Base-by-base conservation (phyloP, 805 yeast species). In the Cyberlindnera nakhonratchasimensis region DNA sequence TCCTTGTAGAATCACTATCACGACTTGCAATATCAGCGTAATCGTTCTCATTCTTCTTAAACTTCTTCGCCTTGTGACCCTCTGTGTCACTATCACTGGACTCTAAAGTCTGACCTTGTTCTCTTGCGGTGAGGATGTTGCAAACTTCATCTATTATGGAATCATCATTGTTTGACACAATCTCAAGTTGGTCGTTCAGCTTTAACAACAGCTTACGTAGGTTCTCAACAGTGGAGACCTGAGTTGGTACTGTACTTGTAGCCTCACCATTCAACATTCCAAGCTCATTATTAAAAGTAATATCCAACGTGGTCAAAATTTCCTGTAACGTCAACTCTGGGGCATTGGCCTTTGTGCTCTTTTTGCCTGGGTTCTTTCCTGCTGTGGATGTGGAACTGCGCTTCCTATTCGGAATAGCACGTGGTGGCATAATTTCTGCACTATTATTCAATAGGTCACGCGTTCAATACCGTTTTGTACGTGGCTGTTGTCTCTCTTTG, bases 181-280 rank as follows among this genome's bases (percentile, higher is more conserved):
- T 57, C 40, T 65, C 65, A 42, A 69, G 43, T 38, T 62, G 65
- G 16, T 52, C 60, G 52, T 66, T 67, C 45, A 78, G 55, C 42
- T 76, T 75, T 13, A 64, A 57, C 29, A 79, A 57, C 5, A 70
- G 61, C 42, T 69, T 69, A 39, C 50, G 38, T 41, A 58, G 29
- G 3, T 40, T 33, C 17, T 57, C 61, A 13, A 58, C 34, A 1
- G 32, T 30, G 1, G 39, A 6, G 17, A 66, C 37, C 3, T 45
- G 42, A n/a, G n/a, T n/a, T 1, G 73, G 74, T 17, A 67, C 62
- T 6, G 75, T 69, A 2, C 72, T 63, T 0, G 76, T 66, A 6
- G 70, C 54, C 16, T 77, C 80, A 1, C 90, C 90, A 50, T 73
- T 80, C 19, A 83, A 61, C 39, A 76, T 60, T 2, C 89, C 89